Evolutionary conservation across 2,329 filamentous ascomycete genomes (phyloP).

Genomic region (Diaporthe velutina): DNA sequence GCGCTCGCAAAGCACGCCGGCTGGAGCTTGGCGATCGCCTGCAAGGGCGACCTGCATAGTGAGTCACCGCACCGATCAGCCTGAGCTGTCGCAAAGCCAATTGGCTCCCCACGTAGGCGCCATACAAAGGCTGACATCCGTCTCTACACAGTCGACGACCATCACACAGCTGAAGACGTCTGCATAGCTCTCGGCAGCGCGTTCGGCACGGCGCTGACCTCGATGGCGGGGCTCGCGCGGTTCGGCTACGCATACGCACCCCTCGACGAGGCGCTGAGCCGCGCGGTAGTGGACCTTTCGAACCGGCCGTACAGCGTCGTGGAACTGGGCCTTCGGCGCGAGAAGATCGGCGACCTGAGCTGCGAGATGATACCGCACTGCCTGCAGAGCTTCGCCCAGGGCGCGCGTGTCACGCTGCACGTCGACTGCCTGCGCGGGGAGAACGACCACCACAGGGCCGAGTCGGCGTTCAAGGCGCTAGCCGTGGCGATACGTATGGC

Average conservation of each 20-base stretch:
- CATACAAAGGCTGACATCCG: background rate
- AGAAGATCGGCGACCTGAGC: slow-evolving; percentile 94
- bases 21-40: slow-evolving; percentile 88
- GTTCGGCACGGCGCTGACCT: slow-evolving; percentile 85
- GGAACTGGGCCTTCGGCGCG: slow-evolving; percentile 85
- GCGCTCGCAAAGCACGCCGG: slow-evolving; percentile 95
- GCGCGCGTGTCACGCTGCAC: slow-evolving; percentile 91
- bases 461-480: slow-evolving; percentile 97
- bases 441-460: slow-evolving; percentile 96
- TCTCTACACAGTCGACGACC: slow-evolving; percentile 83
- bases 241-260: slow-evolving; percentile 95
- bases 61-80: slow-evolving; percentile 50
- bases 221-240: slow-evolving; percentile 81
- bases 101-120: background rate
- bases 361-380: slow-evolving; percentile 98
- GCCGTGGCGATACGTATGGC: slow-evolving; percentile 88
- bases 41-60: slow-evolving; percentile 93
- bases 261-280: slow-evolving; percentile 93
- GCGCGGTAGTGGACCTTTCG: slow-evolving; percentile 93
- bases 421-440: slow-evolving; percentile 91
- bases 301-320: slow-evolving; percentile 90
- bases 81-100: background rate
- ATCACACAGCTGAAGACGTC: slow-evolving; percentile 97
- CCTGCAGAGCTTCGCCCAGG: slow-evolving; percentile 92
- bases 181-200: slow-evolving; percentile 91